Evolutionary conservation across 2,329 filamentous ascomycete species (phyloP).

Genomic region (Metarhizium rileyi): DNA sequence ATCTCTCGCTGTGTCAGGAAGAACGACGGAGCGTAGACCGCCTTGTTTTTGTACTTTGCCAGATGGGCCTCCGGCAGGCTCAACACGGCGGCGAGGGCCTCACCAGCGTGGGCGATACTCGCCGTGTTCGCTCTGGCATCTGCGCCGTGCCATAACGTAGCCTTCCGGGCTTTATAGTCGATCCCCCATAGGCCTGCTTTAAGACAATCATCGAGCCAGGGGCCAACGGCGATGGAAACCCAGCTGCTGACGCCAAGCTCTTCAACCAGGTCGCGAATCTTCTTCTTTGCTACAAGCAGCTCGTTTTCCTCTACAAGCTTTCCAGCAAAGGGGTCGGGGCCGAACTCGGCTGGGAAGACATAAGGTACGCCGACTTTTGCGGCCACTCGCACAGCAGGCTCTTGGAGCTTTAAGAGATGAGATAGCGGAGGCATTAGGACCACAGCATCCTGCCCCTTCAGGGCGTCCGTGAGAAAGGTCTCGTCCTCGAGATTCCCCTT

Average conservation of each 20-base stretch:
- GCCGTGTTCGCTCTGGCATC: constrained; percentile 18
- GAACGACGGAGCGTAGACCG: constrained; percentile 25
- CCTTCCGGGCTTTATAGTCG: constrained; percentile 19
- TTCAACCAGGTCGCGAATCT: constrained; percentile 17
- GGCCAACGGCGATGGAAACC: constrained; percentile 23
- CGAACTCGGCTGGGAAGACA: constrained; percentile 23
- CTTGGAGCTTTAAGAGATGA: constrained; percentile 13
- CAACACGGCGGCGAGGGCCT: constrained; percentile 23
- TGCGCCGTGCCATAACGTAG: constrained; percentile 21
- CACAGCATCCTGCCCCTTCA: constrained; percentile 24
- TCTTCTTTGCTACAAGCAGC: constrained; percentile 16
- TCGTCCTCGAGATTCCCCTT: constrained; percentile 38
- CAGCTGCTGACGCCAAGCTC: constrained; percentile 20
- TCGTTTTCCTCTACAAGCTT: constrained; percentile 14
- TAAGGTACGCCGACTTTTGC: constrained; percentile 20
- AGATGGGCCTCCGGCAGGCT: constrained; percentile 23
- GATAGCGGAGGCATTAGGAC: constrained; percentile 14
- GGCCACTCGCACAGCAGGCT: constrained; percentile 21
- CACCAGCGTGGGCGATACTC: constrained; percentile 22
- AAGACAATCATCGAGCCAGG: constrained; percentile 24
- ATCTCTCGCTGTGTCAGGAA: constrained; percentile 18
- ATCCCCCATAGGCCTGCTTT: constrained; percentile 20
- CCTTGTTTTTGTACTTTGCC: constrained; percentile 18
- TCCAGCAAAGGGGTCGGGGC: constrained; percentile 16
- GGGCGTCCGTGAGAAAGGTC: constrained; percentile 16